Percentiles rank a stretch among this genome's conserved stretches.
These are phyloP conservation scores for Venturia asperata DNA, from an alignment of 2,329 filamentous ascomycete species.

Conservation along the genomic window DNA sequence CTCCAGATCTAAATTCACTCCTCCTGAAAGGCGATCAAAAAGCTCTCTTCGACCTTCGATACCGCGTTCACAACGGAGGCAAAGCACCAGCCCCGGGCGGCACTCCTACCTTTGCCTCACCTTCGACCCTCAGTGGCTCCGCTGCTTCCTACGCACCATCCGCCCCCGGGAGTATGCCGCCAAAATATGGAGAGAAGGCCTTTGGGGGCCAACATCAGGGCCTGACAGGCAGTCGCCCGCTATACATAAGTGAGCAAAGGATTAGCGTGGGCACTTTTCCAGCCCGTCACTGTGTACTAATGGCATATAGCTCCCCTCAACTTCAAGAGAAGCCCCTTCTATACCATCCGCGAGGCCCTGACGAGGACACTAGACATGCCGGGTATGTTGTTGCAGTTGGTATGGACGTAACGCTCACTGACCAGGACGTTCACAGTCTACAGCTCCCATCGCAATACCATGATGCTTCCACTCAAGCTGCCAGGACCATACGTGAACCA, in stretches of 20 bases:
- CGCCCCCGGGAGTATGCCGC: background rate
- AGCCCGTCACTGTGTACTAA: constrained; percentile 21
- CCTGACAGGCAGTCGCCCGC: background rate
- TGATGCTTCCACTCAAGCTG: constrained; percentile 52
- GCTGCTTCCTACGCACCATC: background rate
- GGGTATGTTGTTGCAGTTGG: constrained; percentile 1
- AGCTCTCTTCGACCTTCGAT: background rate
- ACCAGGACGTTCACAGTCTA: constrained; percentile 40
- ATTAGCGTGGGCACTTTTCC: constrained; percentile 19
- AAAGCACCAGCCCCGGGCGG: background rate
- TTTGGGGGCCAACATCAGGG: constrained; percentile 4
- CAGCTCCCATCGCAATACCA: constrained; percentile 52
- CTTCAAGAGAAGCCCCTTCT: constrained; percentile 82
- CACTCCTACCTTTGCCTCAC: background rate
- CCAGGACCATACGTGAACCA: constrained; percentile 48
- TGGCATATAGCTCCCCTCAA: constrained; percentile 36
- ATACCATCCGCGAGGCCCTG: constrained; percentile 59
- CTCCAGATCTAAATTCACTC: constrained; percentile 7
- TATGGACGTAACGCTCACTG: background rate
- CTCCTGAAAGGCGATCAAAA: constrained; percentile 9
- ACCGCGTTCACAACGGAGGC: constrained; percentile 11
- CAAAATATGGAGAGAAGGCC: constrained; percentile 9
- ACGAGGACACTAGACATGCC: constrained; percentile 62
- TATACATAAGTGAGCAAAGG: constrained; percentile 23
- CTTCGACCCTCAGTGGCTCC: background rate